Evolutionary conservation across 768 basidiomycete genomes (phyloP), one percentile per base, ranked within the genome.

Genomic region (Cubamyces sp.): DNA sequence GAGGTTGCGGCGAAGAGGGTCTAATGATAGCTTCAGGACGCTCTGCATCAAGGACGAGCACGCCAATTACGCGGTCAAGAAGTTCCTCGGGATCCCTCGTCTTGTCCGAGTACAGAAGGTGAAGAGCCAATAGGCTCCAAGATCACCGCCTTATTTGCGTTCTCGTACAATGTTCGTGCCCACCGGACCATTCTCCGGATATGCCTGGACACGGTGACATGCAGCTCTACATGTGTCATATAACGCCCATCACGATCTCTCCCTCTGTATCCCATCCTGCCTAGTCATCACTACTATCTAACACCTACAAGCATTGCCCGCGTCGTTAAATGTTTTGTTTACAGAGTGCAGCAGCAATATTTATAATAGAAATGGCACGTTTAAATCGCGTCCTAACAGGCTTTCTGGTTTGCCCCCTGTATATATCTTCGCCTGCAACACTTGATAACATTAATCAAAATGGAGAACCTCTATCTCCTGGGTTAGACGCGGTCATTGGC

Each of bases 41-140:
- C 74, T 90, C 14, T 86, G 84, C 70, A 74, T 84, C 65, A 88
- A 88, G 66, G 87, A 87, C 66, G 77, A 81, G 61, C 79, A 82
- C 50, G 72, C 77, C 42, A 81, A 83, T 28, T 88, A 81, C 61
- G 72, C 71, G 7, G 66, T 88, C 26, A 71, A 64, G 2, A 76
- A 77, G 57, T 66, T 69, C 37, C 70, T 77, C 50, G 81, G 84
- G 12, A 73, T 89, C 5, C 87, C 87, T 19, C 59, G 66, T 19
- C 41, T 73, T 6, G 16, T 55, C n/a, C 67, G 71, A 7, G 55
- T 53, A 16, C n/a, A 26, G 30, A 64, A 60, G 54, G 41, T 53
- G 15, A 70, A 66, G 65, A 60, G 42, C 5, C 48, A 49, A 23
- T 49, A 48, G 47, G 26, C 21, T 48, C 9, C 26, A 26, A 49